Base-by-base conservation (phyloP, 805 yeast species). In the Suhomyces tanzawaensis region DNA sequence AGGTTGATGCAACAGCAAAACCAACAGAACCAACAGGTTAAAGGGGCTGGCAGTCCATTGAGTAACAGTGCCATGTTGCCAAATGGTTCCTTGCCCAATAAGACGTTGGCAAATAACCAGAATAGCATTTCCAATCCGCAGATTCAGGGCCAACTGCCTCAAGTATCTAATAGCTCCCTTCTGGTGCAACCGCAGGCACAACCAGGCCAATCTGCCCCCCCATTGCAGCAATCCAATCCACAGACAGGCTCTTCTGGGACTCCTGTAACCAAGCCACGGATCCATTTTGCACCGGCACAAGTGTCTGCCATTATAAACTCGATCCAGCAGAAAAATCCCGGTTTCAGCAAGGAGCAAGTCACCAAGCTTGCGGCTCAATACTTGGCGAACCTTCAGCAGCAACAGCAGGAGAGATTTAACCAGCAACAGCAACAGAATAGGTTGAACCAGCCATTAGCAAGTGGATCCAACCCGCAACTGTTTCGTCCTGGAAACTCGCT, bases 311-410 rank as follows among this genome's bases (percentile, higher is more conserved):
- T 81, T 29, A 76, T 81, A 40, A 76, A 70, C 46, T 78, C 81
- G 31, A 81, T 81, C 37, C 85, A 81, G 52, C 61, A 72, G n/a
- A 79, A 79, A 48, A 76, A 81, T 53, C 88, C 88, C 1, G 73
- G 69, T 22, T 60, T 79, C 52, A 66, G 78, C 8, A 79, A 79
- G 43, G 82, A 77, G 40, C 83, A 81, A 49, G 85, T 81, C 1
- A 77, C 83, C 2, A 74, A 77, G 41, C 65, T 81, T 40, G 86
- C 87, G 2, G 83, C 83, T 3, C 71, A 79, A 12, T 79, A 80
- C 48, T 56, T 81, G 44, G 80, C 85, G 1, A 75, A 71, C 42
- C 58, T 76, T 24, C 83, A 78, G 53, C 76, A 72, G 42, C 73
- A 69, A 48, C 79, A 74, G 49, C 74, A 67, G 33, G 58, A 67